Conservation (phyloP, 129 eudicot genomes). For the Tanacetum coccineum region DNA sequence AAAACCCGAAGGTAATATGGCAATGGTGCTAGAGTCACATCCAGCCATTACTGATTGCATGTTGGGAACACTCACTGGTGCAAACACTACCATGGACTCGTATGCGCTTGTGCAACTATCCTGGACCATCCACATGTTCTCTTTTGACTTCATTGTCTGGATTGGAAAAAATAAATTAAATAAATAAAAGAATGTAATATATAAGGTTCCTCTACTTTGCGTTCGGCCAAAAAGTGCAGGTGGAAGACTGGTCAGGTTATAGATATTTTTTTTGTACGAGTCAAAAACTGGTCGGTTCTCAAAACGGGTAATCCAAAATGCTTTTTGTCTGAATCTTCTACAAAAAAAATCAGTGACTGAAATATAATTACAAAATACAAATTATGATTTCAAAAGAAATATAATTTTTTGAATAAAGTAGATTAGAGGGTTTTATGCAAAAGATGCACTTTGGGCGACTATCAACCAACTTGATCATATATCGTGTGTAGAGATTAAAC, state of each 20-base stretch:
- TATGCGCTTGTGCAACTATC: conserved; percentile 72
- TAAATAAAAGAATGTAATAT: not conserved
- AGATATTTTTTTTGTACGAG: too few species aligned
- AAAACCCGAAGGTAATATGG: conserved; percentile 83
- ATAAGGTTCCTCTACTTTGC: not conserved
- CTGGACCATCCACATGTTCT: conserved; percentile 79
- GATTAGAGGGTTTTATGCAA: not conserved
- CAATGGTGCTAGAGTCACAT: conserved; percentile 76
- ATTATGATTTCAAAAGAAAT: not conserved
- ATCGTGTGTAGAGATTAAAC: not conserved
- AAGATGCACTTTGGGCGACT: not conserved
- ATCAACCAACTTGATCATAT: not conserved
- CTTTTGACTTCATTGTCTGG: conserved; percentile 67
- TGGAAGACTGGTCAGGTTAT: not conserved
- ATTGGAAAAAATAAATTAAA: conserved; percentile 5
- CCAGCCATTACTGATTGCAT: conserved; percentile 90
- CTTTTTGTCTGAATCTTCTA: not conserved
- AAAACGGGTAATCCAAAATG: not conserved
- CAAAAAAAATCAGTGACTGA: not conserved
- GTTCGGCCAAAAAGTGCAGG: not conserved
- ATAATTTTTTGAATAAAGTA: not conserved
- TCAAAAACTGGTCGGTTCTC: not conserved
- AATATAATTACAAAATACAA: not conserved
- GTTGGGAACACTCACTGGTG: conserved; percentile 57
- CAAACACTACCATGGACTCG: conserved; percentile 80